Evolutionary conservation across 75 land plant genomes (phyloP).

Genomic region (Selaginella tamariscina): DNA sequence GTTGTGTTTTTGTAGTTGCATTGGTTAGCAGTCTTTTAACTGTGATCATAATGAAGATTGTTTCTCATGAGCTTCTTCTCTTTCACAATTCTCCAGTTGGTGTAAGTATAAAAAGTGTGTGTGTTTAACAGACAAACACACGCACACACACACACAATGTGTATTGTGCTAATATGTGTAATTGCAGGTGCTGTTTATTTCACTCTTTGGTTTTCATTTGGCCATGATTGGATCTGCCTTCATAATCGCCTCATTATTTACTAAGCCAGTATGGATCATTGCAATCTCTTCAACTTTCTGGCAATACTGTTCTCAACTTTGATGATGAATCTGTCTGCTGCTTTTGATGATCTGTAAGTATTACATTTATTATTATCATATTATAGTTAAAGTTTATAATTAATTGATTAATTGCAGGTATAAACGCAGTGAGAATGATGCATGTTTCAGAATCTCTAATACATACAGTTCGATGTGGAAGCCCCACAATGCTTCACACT

Average conservation of each 20-base stretch:
- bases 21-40: background rate
- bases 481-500: background rate
- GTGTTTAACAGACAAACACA: background rate
- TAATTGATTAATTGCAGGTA: background rate
- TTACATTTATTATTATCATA: too few relatives aligned
- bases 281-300: background rate
- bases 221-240: background rate
- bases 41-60: background rate
- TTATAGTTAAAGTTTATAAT: too few relatives aligned
- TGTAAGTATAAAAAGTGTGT: background rate
- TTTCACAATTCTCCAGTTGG: background rate
- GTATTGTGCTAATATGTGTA: too few relatives aligned
- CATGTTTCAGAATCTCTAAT: background rate
- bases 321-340: background rate
- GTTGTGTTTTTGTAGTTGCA: background rate
- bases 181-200: background rate
- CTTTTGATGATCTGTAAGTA: too few relatives aligned
- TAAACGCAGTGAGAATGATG: background rate
- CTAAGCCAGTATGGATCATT: background rate
- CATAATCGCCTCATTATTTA: background rate
- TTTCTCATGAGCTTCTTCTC: background rate
- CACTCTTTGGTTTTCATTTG: background rate
- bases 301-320: background rate
- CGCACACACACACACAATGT: too few relatives aligned
- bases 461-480: background rate